Evolutionary conservation across 495 filamentous ascomycete species (phyloP), one percentile per base, ranked within the genome.

Genomic region (Aspergillus nanangensis): DNA sequence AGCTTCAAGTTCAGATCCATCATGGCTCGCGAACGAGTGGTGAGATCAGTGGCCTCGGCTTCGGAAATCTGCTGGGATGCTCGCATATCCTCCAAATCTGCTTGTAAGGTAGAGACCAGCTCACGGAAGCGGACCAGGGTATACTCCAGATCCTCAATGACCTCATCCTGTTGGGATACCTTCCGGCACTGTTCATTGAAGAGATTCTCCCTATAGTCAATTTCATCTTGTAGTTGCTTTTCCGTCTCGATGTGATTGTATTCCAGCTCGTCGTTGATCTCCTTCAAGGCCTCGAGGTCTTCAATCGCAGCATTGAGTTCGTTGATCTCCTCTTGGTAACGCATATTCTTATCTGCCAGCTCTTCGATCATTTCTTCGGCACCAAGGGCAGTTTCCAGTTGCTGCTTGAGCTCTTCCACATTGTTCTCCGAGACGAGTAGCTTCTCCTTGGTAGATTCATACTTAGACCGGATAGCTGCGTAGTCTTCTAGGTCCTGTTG

Each of bases 1-100:
- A 98, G 79, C 56, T 93, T 91, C 79, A 91, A 78, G 64, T 96
- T 97, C 33, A 98, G 76, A 62, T 98, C 90, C 78, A 94, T 83
- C 88, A 97, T 95, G 17, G 89, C 88, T 41, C 89, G 79, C 25
- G 91, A 95, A 23, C 89, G 84, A 46, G 77, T 84, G 31, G 80
- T 86, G 17, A 96, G 77, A 51, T 96, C 86, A 53, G 89, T 88
- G 5, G 90, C 86, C 59, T 97, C 92, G 3, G 84, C 83, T 58
- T 98, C 94, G 1, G 90, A 90, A 36, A 97, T 84, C 48, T 93
- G 87, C 45, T 92, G 87, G 24, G 88, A 90, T 10, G 90, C 86
- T 38, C 86, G 80, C 80, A 95, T 90, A 51, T 97, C 90, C 55
- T 93, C 87, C 29, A 97, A 72, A 59, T 95, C 90, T 47, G 71